phyloP scores from a whole-genome alignment of 2,329 filamentous ascomycete species.

The Alternaria sp. region DNA sequence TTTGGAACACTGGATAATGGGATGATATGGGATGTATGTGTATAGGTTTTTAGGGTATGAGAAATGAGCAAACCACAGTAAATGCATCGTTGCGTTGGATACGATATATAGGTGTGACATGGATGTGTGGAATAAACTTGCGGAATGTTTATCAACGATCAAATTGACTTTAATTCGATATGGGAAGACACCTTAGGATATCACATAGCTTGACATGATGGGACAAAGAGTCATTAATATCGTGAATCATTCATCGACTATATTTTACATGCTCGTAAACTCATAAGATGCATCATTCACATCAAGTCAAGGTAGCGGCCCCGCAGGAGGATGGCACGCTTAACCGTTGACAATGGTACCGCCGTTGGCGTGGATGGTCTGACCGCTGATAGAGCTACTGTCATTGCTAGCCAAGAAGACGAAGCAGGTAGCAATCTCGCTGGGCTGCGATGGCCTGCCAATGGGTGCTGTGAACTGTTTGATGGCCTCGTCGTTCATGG shows the following conservation, averaged over 20 bases:
- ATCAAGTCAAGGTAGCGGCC: not conserved
- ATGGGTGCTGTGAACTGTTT: constrained; percentile 78
- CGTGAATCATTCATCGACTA: constrained; percentile 4
- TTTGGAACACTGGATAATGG: not conserved
- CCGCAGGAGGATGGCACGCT: not conserved
- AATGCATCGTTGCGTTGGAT: not conserved
- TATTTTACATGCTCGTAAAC: constrained; percentile 7
- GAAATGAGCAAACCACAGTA: not conserved
- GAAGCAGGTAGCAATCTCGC: constrained; percentile 81
- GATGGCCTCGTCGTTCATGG: constrained; percentile 65
- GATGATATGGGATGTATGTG: not conserved
- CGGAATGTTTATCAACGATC: not conserved
- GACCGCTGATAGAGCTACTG: constrained; percentile 76
- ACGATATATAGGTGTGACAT: not conserved
- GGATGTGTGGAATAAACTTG: not conserved
- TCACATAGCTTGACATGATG: not conserved
- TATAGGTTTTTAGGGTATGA: not conserved
- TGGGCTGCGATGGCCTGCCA: constrained; percentile 79
- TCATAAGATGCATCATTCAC: constrained; percentile 11
- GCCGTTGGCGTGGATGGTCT: constrained; percentile 70
- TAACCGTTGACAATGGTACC: constrained; percentile 49
- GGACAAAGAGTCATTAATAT: not conserved
- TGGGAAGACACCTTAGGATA: not conserved
- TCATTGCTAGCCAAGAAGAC: constrained; percentile 81
- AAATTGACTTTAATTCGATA: not conserved